Conservation (phyloP, 257 asterid species). For the Gentiana macrophylla region DNA sequence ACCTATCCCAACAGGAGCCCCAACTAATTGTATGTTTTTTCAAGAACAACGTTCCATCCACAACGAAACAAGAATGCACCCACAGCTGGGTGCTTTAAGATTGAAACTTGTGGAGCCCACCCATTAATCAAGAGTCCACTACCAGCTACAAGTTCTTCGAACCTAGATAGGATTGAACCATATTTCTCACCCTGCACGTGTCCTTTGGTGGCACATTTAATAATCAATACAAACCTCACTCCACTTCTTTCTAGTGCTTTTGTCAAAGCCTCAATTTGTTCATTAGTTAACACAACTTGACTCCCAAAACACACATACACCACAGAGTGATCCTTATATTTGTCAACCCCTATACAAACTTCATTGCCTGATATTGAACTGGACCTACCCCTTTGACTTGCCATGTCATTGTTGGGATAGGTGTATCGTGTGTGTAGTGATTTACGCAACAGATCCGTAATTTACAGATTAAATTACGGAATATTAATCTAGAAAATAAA, state of each 20-base stretch:
- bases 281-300: conserved; percentile 50
- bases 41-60: conserved; percentile 68
- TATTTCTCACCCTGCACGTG: conserved; percentile 22
- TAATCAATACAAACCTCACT: conserved; percentile 34
- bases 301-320: conserved; percentile 76
- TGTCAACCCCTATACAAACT: conserved; percentile 44
- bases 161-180: conserved; percentile 46
- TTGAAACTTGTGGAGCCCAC: conserved; percentile 70
- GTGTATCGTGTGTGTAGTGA: too few relatives aligned
- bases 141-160: conserved; percentile 51
- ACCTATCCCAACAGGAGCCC: too few relatives aligned
- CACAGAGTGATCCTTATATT: conserved; percentile 31
- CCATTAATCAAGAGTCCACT: conserved; percentile 55
- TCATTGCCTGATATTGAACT: conserved; percentile 18
- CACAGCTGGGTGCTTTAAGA: conserved; percentile 37
- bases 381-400: conserved; percentile 47
- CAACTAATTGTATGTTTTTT: conserved; percentile 27
- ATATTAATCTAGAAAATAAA: too few relatives aligned
- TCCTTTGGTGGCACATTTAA: conserved; percentile 48
- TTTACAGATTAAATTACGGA: too few relatives aligned
- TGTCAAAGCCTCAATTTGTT: conserved; percentile 44
- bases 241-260: conserved; percentile 48
- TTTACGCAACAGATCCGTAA: too few relatives aligned
- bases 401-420: too few relatives aligned
- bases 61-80: conserved; percentile 49